phyloP scores from a whole-genome alignment of 768 basidiomycete genomes.

The Collybia sp. region DNA sequence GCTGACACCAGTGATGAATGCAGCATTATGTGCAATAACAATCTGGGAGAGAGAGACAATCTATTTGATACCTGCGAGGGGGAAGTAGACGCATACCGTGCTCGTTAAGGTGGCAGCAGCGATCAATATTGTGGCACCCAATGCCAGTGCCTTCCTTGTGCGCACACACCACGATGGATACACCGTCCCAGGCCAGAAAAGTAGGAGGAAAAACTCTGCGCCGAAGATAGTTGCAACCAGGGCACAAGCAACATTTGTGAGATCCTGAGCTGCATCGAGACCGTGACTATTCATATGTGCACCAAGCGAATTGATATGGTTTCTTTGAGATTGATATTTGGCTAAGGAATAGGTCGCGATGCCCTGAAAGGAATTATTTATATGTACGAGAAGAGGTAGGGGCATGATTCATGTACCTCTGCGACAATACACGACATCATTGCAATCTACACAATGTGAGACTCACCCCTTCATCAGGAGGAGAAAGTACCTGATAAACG shows the following conservation, averaged over 20 bases:
- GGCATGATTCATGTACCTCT: constrained; percentile 16
- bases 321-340: constrained; percentile 26
- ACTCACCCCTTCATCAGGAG: background rate
- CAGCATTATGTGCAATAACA: constrained; percentile 19
- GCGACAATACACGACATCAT: constrained; percentile 27
- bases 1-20: constrained; percentile 19
- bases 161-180: constrained; percentile 28
- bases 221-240: constrained; percentile 31
- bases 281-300: constrained; percentile 25
- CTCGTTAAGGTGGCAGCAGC: constrained; percentile 21
- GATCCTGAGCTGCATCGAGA: constrained; percentile 20
- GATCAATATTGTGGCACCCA: constrained; percentile 20
- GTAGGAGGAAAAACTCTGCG: constrained; percentile 30
- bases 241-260: constrained; percentile 29
- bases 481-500: constrained; percentile 5
- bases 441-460: constrained; percentile 11
- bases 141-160: constrained; percentile 15
- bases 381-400: background rate
- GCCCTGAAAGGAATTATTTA: constrained; percentile 10
- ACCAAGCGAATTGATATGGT: constrained; percentile 15
- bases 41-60: constrained; percentile 10
- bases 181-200: constrained; percentile 24
- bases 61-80: background rate
- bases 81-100: constrained; percentile 18
- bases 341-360: constrained; percentile 29